These are phyloP conservation scores for Acanthamoeba royreba DNA, from an alignment of 208 protist species.

Conservation along the genomic window DNA sequence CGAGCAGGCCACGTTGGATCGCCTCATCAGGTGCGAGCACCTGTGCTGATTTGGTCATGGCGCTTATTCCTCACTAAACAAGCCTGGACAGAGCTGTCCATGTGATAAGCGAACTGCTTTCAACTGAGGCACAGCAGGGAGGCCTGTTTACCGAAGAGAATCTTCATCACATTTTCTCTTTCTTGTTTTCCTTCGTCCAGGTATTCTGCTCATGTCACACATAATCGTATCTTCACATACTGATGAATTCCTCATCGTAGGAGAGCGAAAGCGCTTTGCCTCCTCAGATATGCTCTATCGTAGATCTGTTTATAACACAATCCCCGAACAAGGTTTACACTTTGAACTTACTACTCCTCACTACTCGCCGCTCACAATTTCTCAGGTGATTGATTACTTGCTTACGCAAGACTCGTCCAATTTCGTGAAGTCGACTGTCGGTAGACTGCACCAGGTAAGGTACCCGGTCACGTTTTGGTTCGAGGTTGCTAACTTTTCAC, in stretches of 20 bases:
- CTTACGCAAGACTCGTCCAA: not conserved
- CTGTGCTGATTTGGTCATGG: no score
- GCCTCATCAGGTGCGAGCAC: not conserved
- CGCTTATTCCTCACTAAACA: not conserved
- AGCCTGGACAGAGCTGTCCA: not conserved
- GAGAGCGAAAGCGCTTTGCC: slow-evolving; percentile 20
- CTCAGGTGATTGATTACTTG: not conserved
- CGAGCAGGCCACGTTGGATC: not conserved
- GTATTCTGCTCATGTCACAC: not conserved
- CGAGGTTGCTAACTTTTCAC: not conserved
- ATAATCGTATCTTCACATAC: not conserved
- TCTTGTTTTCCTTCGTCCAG: not conserved
- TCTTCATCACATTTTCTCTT: not conserved
- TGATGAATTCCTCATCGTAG: not conserved
- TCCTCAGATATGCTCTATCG: not conserved
- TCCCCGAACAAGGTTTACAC: not conserved
- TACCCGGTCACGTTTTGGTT: not conserved
- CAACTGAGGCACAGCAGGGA: not conserved
- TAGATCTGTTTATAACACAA: not conserved
- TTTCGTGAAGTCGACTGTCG: not conserved
- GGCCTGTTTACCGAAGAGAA: not conserved
- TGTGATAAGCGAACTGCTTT: not conserved
- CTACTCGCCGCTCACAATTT: not conserved
- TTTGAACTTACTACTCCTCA: no score
- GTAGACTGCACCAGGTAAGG: not conserved